Evolutionary conservation across 352 stramenopile genomes (phyloP), one percentile per base, ranked within the genome.

Genomic region (Phytopythium mirpurense): DNA sequence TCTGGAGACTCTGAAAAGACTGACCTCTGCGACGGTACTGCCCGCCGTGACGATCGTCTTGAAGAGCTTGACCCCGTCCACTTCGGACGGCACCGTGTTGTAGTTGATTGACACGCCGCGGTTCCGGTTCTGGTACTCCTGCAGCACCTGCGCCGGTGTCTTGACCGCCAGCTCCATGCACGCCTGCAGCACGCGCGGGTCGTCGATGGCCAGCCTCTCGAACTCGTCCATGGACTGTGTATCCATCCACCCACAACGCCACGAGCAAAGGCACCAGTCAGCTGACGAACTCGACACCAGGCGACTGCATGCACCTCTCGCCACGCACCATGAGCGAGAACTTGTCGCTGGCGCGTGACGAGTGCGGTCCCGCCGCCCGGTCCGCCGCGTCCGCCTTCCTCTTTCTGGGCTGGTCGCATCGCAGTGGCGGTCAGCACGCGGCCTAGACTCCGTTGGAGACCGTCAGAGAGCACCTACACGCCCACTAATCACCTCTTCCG

Each of bases 71-170:
- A 70, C 56, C 5, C 72, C 76, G 32, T 86, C 69, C 2, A 58
- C 54, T 8, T 90, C 68, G 12, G 77, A 56, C 18, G 69, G 56
- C 37, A 88, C 57, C 14, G 76, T 89, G 50, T 89, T 92, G 59
- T 91, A 94, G 46, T 90, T 90, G 60, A 94, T 78, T 1, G 79
- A 83, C 9, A 90, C 74, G 12, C 83, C 83, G 9, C 77, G 76
- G 45, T 94, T 83, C 16, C 80, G 70, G 53, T 90, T 91, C 57
- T 90, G 79, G 53, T 90, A 94, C 56, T 94, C 83, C 41, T 90
- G 78, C 19, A 94, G 63, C n/a, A 93, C 78, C 68, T 93, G 83
- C 12, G 81, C 83, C 2, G 83, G 83, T 1, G 83, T 93, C 65
- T 91, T 90, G 54, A 90, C 74, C 7, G 72, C 80, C 35, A 93